Evolutionary conservation across 2,329 filamentous ascomycete species (phyloP).

Genomic region (Colletotrichum camelliae): DNA sequence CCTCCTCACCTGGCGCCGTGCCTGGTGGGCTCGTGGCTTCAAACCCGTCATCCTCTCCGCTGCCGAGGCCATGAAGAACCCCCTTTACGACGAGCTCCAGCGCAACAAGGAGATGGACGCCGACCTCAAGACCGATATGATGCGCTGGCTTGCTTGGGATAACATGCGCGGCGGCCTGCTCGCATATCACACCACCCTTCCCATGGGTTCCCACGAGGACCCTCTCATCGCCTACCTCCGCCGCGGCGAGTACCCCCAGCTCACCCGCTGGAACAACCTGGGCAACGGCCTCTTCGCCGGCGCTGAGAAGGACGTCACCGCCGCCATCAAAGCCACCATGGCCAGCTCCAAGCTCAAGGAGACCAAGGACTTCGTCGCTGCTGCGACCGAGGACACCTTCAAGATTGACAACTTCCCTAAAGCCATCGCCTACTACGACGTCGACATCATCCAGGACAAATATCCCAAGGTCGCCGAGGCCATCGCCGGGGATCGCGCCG

Average conservation of each 20-base stretch:
- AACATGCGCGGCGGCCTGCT: constrained; percentile 87
- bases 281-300: constrained; percentile 77
- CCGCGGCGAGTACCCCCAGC: constrained; percentile 73
- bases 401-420: constrained; percentile 67
- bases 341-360: constrained; percentile 58
- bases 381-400: constrained; percentile 65
- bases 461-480: constrained; percentile 73
- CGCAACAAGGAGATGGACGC: constrained; percentile 60
- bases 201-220: constrained; percentile 81
- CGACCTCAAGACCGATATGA: constrained; percentile 71
- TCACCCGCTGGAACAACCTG: constrained; percentile 78
- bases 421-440: constrained; percentile 80
- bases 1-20: constrained; percentile 85
- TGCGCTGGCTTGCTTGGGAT: constrained; percentile 92
- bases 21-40: constrained; percentile 97
- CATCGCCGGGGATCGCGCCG: constrained; percentile 59
- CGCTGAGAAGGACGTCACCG: constrained; percentile 66
- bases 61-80: constrained; percentile 83
- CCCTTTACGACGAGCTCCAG: constrained; percentile 76
- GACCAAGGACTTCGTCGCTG: constrained; percentile 68
- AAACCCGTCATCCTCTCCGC: constrained; percentile 80
- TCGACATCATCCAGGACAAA: constrained; percentile 62
- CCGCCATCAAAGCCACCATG: constrained; percentile 66
- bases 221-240: constrained; percentile 74
- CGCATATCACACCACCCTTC: constrained; percentile 78